phyloP scores from a whole-genome alignment of 805 yeast species.

The Trichomonascus vanleenenianus region DNA sequence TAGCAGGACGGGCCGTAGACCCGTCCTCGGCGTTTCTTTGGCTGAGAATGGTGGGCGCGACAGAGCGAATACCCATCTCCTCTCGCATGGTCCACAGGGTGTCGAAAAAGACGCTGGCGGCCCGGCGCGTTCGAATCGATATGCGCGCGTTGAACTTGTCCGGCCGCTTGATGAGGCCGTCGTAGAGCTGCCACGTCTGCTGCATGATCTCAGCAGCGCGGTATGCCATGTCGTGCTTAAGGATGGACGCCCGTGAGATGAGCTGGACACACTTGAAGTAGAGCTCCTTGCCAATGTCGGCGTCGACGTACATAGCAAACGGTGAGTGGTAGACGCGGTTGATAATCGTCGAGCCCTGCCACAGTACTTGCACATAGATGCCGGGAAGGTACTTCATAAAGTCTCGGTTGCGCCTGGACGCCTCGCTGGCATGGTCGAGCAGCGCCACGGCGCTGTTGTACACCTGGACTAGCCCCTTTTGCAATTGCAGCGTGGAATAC shows the following conservation, averaged over 20 bases:
- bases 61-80: conserved; percentile 66
- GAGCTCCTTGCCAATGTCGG: conserved; percentile 60
- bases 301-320: conserved; percentile 56
- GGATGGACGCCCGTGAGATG: conserved; percentile 71
- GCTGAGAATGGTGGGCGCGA: conserved; percentile 28
- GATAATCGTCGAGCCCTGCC: conserved; percentile 89
- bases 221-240: conserved; percentile 88
- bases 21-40: conserved; percentile 14
- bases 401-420: conserved; percentile 49
- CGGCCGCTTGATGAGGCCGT: conserved; percentile 21
- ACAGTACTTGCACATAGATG: conserved; percentile 68
- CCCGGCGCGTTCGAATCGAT: conserved; percentile 72
- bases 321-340: conserved; percentile 74
- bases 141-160: conserved; percentile 7
- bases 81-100: conserved; percentile 77
- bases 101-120: conserved; percentile 90
- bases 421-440: conserved; percentile 55
- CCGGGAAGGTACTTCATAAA: conserved; percentile 72
- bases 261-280: conserved; percentile 30
- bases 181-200: conserved; percentile 85
- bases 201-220: conserved; percentile 91
- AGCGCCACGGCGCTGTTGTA: conserved; percentile 74
- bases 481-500: conserved; percentile 46
- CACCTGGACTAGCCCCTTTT: conserved; percentile 64
- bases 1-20: too few species aligned